Evolutionary conservation across 108 stramenopile genomes (phyloP).

Genomic region (Heterococcus sp.): DNA sequence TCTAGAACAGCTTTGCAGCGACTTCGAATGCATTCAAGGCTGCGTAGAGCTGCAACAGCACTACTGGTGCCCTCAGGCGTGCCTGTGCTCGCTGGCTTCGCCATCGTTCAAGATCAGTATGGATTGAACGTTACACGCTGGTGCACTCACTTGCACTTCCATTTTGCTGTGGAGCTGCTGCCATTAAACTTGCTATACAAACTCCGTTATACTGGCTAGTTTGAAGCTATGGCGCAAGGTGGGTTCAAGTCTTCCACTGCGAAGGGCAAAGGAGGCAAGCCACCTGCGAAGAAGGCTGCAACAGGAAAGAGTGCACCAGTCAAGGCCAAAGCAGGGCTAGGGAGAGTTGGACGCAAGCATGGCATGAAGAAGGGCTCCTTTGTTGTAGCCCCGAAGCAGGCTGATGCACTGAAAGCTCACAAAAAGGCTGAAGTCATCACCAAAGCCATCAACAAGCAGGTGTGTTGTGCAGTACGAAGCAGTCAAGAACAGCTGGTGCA

Average conservation of each 20-base stretch:
- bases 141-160: too few relatives aligned
- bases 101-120: too few relatives aligned
- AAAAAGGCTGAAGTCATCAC: not conserved
- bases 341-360: not conserved
- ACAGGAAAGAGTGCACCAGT: not conserved
- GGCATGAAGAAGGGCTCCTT: not conserved
- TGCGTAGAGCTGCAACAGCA: conserved; percentile 31
- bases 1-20: conserved; percentile 19
- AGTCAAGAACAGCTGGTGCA: too few relatives aligned
- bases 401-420: not conserved
- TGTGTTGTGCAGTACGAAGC: too few relatives aligned
- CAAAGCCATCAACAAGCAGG: not conserved
- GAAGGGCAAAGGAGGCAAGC: not conserved
- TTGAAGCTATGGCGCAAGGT: not conserved
- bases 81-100: not conserved
- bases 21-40: conserved; percentile 20
- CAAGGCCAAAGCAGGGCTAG: not conserved
- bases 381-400: not conserved
- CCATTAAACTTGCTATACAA: too few relatives aligned
- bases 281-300: not conserved
- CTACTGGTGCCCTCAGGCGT: conserved; percentile 13
- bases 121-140: too few relatives aligned
- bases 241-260: not conserved
- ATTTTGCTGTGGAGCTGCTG: too few relatives aligned
- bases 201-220: too few relatives aligned